Evolutionary conservation across 164 flowering plant species (phyloP).

Genomic region (Warburgia ugandensis): DNA sequence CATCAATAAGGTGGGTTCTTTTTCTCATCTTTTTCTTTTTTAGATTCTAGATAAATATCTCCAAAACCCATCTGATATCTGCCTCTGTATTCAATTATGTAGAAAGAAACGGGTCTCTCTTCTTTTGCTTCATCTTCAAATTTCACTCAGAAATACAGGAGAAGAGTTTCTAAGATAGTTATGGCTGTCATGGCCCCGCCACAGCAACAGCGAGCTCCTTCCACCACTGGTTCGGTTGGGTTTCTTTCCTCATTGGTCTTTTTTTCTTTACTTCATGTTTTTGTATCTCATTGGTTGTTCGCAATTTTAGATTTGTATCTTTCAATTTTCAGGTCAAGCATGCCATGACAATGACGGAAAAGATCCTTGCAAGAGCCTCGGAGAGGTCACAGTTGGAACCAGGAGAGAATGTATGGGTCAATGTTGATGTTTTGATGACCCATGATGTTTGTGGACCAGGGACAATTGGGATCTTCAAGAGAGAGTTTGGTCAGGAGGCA

Average conservation of each 20-base stretch:
- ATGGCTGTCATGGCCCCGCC: conserved; percentile 77
- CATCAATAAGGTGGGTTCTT: too few relatives aligned
- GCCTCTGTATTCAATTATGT: conserved; percentile 1
- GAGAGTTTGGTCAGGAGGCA: conserved; percentile 84
- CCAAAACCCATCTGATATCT: background rate
- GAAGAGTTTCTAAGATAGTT: conserved; percentile 35
- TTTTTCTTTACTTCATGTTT: background rate
- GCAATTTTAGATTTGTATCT: background rate
- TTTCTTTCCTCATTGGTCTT: background rate
- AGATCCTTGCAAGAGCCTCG: conserved; percentile 82
- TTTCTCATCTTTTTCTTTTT: too few relatives aligned
- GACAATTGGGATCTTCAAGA: conserved; percentile 81
- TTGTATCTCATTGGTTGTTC: background rate
- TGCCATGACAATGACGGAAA: conserved; percentile 95
- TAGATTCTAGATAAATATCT: too few relatives aligned
- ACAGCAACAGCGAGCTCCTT: conserved; percentile 61
- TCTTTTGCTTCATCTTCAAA: conserved; percentile 29
- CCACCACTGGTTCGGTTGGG: conserved; percentile 80
- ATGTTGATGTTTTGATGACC: conserved; percentile 94
- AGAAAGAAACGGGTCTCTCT: conserved; percentile 43
- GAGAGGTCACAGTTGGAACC: conserved; percentile 70
- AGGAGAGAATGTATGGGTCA: conserved; percentile 96
- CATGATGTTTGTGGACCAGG: conserved; percentile 99
- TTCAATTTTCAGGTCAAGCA: conserved; percentile 58
- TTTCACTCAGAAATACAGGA: conserved; percentile 24